Base-by-base conservation (phyloP, 202 grass and related monocot species). In the Musa balbisiana region DNA sequence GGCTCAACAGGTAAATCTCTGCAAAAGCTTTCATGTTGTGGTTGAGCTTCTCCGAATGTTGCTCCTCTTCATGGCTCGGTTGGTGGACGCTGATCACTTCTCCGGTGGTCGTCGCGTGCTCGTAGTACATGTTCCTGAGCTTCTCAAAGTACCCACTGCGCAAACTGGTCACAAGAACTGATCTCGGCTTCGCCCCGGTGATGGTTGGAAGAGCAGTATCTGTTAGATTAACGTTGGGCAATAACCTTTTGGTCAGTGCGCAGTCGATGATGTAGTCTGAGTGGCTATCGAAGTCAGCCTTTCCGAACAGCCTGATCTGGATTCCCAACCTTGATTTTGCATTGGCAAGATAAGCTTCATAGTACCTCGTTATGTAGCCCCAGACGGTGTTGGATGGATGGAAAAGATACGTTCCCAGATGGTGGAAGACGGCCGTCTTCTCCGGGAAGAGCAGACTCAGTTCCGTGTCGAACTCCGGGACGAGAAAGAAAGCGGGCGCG, bases 331-430 rank as follows among this genome's bases (percentile, higher is more conserved):
- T 78, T n/a, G 67, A 62, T 3, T 55, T n/a, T 15, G 60, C 60
- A 23, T 63, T 64, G 14, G 60, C 9, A 65, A 77, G 43, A 25
- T 64, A 63, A 10, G 59, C 62, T 52, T 64, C 63, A 29, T 68
- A 64, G 50, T 78, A 78, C 24, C 51, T 78, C 1, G 52, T 29
- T 13, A 68, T 68, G n/a, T 29, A 27, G 83, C 84, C 86, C 89
- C 84, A 92, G 5, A 92, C 89, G 13, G 23, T 51, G 78, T 92
- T 89, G 65, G 51, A 64, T 3, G 89, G 86, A 67, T 92, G 84
- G 77, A 92, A 84, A 17, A 92, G 81, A 75, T 92, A 92, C 2
- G 86, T 84, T 49, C 68, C 84, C 72, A 92, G 67, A 74, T 78
- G 81, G 62, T 89, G 86, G 78, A 89, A 89, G 77, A 82, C 89